These are phyloP conservation scores for Chimonanthus salicifolius DNA, from an alignment of 164 flowering plant species.

Conservation along the genomic window DNA sequence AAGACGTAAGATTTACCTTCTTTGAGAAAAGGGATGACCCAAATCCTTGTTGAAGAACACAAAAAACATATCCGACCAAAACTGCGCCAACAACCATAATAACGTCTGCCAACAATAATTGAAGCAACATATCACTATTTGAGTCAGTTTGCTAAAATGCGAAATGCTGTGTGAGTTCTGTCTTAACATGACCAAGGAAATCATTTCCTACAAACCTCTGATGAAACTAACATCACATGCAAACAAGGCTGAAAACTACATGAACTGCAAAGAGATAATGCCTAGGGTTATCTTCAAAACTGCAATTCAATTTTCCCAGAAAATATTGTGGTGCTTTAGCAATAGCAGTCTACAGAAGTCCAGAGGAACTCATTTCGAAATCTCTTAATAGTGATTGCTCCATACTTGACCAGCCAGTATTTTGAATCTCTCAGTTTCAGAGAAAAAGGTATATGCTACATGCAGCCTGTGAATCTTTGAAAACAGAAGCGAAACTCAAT, in stretches of 20 bases:
- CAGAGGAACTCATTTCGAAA: too few species aligned
- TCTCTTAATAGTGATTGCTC: too few species aligned
- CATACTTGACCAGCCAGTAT: too few species aligned
- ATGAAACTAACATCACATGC: neutral
- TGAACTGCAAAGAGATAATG: neutral
- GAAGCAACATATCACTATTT: neutral
- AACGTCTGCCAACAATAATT: conserved; percentile 48
- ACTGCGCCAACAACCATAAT: conserved; percentile 76
- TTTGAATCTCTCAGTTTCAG: too few species aligned
- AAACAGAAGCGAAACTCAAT: neutral
- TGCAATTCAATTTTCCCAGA: neutral
- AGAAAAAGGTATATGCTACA: neutral
- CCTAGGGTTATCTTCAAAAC: neutral
- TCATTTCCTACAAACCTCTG: neutral
- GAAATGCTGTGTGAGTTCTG: neutral
- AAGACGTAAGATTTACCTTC: conserved; percentile 25
- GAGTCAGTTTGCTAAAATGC: neutral
- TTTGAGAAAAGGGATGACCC: conserved; percentile 44
- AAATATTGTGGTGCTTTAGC: too few species aligned
- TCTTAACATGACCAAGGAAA: neutral
- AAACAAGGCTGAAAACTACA: neutral
- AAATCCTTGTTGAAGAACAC: conserved; percentile 80
- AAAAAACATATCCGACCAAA: conserved; percentile 63
- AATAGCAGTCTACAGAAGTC: too few species aligned
- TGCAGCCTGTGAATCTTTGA: neutral